Base-by-base conservation (phyloP, 805 yeast species). In the Jamesozyma jinghongensis region DNA sequence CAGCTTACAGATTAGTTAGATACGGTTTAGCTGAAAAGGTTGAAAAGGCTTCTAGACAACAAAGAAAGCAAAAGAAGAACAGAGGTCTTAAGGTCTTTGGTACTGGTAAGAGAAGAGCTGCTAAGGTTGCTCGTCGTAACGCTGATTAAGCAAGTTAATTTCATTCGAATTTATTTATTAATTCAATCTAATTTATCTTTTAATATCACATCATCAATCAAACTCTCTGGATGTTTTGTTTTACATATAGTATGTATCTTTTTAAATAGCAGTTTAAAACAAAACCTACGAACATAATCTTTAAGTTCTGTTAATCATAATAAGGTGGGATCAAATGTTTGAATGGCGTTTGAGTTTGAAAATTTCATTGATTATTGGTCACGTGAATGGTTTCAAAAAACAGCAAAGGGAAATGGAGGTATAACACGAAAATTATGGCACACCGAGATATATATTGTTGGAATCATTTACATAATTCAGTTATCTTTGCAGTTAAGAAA, bases 51-150 rank as follows among this genome's bases (percentile, higher is more conserved):
- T 86, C 97, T 63, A 88, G 97, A 87, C 96, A 88, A 79, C 98
- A 92, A 80, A 86, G 98, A 81, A 92, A 92, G 76, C 97, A 90
- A 80, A 86, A 84, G 87, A 90, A 92, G 88, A 92, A 92, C 95
- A 87, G 97, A 80, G 95, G 84, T 68, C 81, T 83, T 87, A 92
- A 92, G 85, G 72, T 85, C 82, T 87, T 90, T 67, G 99, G 99
- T 82, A 92, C 98, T 65, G 94, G 88, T 67, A 82, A 78, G 71
- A 79, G 85, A 72, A 83, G 81, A 73, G 94, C 95, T 73, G 88
- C 87, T 79, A 81, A 75, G 72, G 77, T 80, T 68, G 90, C 90
- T 68, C 83, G 76, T 73, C 84, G 94, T 81, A 78, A 79, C 73
- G 81, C 86, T 69, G 94, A 84, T 68, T 83, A 83, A 51, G 49